A percentile compares a stretch with the other conserved stretches of the same genome.
Conservation (phyloP, 495 filamentous ascomycete genomes). For the Neurospora sp. region DNA sequence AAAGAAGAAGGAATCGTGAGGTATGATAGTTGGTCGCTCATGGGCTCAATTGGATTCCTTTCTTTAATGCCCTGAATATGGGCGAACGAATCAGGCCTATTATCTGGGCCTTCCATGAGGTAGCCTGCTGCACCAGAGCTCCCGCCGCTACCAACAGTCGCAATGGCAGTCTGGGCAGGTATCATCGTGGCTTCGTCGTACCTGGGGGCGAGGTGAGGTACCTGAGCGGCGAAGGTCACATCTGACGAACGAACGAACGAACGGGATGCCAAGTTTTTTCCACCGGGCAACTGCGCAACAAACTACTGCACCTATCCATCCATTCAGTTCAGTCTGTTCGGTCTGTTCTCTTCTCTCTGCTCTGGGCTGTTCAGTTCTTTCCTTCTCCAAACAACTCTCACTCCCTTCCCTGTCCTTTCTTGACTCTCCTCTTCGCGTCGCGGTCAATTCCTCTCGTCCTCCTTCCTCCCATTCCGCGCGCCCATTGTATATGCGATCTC, state of each 20-base stretch:
- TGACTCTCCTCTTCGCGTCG: neutral
- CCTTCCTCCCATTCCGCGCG: neutral
- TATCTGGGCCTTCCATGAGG: neutral
- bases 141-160: neutral
- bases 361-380: neutral
- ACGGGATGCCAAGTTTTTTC: neutral
- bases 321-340: neutral
- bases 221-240: constrained; percentile 1
- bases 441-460: neutral
- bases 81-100: neutral
- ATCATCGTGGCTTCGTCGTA: neutral
- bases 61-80: neutral
- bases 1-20: neutral
- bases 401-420: neutral
- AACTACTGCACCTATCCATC: neutral
- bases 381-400: neutral
- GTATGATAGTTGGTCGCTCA: neutral
- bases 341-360: neutral
- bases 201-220: neutral
- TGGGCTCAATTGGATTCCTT: neutral
- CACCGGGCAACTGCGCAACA: neutral
- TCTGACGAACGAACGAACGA: neutral
- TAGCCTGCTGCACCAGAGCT: neutral
- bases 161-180: neutral
- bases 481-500: neutral